Conservation (phyloP, 73 alveolate genomes). For the Loxodes magnus region DNA sequence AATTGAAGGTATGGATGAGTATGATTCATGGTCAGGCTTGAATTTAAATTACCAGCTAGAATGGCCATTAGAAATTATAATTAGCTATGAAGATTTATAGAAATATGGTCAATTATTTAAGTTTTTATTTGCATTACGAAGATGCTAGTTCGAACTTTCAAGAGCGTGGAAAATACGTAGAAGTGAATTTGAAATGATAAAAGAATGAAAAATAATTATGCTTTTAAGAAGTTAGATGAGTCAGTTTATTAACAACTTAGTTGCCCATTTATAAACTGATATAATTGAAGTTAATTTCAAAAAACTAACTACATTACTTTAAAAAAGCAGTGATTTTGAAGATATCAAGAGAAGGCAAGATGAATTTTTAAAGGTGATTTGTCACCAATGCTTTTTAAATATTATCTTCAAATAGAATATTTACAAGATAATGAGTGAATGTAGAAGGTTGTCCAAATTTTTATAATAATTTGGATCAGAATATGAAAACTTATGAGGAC, state of each 20-base stretch:
- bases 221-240: constrained; percentile 30
- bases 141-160: constrained; percentile 39
- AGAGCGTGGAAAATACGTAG: constrained; percentile 21
- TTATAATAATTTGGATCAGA: too few species aligned
- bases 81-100: constrained; percentile 41
- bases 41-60: constrained; percentile 37
- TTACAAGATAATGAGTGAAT: too few species aligned
- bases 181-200: constrained; percentile 14
- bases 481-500: too few species aligned
- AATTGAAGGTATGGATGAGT: too few species aligned
- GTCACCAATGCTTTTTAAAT: constrained; percentile 37
- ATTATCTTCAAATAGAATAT: too few species aligned
- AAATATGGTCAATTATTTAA: constrained; percentile 40
- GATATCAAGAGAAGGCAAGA: constrained; percentile 48
- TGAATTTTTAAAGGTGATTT: constrained; percentile 17
- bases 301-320: constrained; percentile 21
- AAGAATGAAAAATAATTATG: constrained; percentile 7
- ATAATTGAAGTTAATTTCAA: constrained; percentile 38
- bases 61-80: constrained; percentile 50
- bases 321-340: constrained; percentile 40
- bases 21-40: constrained; percentile 53
- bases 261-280: constrained; percentile 41
- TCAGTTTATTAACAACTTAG: constrained; percentile 40
- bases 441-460: too few species aligned
- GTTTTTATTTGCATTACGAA: constrained; percentile 42